These are phyloP conservation scores for Tylopilus sp. DNA, from an alignment of 768 basidiomycete genomes.

Conservation along the genomic window DNA sequence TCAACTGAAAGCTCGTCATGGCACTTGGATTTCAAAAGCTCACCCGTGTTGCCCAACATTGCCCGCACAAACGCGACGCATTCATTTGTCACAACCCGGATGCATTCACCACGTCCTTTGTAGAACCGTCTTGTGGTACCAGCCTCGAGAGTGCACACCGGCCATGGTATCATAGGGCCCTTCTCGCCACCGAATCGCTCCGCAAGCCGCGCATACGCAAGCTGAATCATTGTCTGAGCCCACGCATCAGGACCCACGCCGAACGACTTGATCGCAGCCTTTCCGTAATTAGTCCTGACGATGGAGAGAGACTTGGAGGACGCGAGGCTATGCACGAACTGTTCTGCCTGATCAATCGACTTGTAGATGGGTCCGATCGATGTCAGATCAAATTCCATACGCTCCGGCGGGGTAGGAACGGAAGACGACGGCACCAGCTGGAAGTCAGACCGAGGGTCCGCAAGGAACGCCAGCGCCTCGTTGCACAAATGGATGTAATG, in stretches of 20 bases:
- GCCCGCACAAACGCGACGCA: slow-evolving; percentile 72
- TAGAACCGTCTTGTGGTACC: slow-evolving; percentile 85
- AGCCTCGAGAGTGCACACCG: slow-evolving; percentile 87
- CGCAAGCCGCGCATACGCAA: slow-evolving; percentile 78
- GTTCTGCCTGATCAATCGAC: slow-evolving; percentile 57
- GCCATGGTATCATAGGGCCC: slow-evolving; percentile 34
- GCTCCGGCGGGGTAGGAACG: slow-evolving; percentile 33
- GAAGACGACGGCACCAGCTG: slow-evolving; percentile 34
- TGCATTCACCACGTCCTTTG: slow-evolving; percentile 90
- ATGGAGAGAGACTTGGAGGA: slow-evolving; percentile 62
- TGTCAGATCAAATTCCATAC: slow-evolving; percentile 64
- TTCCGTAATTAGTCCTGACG: slow-evolving; percentile 74
- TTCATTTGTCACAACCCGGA: slow-evolving; percentile 76
- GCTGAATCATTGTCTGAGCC: slow-evolving; percentile 89
- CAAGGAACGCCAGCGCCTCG: slow-evolving; percentile 58
- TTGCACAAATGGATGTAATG: slow-evolving; percentile 74
- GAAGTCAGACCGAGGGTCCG: slow-evolving; percentile 61
- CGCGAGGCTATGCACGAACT: slow-evolving; percentile 53
- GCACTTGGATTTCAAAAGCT: slow-evolving; percentile 1
- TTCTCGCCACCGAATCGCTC: slow-evolving; percentile 27
- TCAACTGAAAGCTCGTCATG: not conserved
- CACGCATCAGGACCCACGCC: slow-evolving; percentile 90
- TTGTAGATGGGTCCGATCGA: slow-evolving; percentile 28
- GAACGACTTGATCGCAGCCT: slow-evolving; percentile 79
- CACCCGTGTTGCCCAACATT: slow-evolving; percentile 56